These are phyloP conservation scores for Chlamydomonas eustigma DNA, from an alignment of 139 green algal genomes.

Conservation along the genomic window DNA sequence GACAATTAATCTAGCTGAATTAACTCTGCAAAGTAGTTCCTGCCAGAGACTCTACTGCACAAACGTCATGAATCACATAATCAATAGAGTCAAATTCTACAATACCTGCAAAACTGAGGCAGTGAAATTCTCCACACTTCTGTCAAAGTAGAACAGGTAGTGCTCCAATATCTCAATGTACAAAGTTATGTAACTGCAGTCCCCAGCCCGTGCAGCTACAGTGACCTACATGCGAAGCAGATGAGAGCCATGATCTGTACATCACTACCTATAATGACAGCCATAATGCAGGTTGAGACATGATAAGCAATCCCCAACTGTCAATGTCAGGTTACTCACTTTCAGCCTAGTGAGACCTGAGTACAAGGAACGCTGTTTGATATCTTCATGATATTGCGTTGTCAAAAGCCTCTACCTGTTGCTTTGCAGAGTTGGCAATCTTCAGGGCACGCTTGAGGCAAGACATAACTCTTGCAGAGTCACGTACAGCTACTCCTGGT, in stretches of 20 bases:
- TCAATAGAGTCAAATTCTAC: neutral
- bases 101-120: slow-evolving; percentile 10
- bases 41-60: neutral
- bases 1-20: neutral
- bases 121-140: slow-evolving; percentile 13
- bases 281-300: too few relatives aligned
- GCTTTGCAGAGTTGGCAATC: slow-evolving; percentile 70
- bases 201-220: neutral
- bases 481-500: too few relatives aligned
- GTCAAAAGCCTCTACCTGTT: slow-evolving; percentile 53
- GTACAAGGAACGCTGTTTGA: too few relatives aligned
- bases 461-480: slow-evolving; percentile 63
- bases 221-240: neutral
- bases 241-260: too few relatives aligned
- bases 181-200: slow-evolving; percentile 35
- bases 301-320: too few relatives aligned
- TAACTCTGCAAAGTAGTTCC: neutral
- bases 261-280: too few relatives aligned
- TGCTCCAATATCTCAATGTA: slow-evolving; percentile 76
- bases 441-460: slow-evolving; percentile 79
- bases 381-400: too few relatives aligned
- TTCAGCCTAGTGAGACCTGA: too few relatives aligned
- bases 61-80: neutral
- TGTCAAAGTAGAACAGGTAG: slow-evolving; percentile 23
- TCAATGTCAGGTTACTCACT: too few relatives aligned